phyloP scores from a whole-genome alignment of 2,329 filamentous ascomycete genomes.

The Cercospora sojina region DNA sequence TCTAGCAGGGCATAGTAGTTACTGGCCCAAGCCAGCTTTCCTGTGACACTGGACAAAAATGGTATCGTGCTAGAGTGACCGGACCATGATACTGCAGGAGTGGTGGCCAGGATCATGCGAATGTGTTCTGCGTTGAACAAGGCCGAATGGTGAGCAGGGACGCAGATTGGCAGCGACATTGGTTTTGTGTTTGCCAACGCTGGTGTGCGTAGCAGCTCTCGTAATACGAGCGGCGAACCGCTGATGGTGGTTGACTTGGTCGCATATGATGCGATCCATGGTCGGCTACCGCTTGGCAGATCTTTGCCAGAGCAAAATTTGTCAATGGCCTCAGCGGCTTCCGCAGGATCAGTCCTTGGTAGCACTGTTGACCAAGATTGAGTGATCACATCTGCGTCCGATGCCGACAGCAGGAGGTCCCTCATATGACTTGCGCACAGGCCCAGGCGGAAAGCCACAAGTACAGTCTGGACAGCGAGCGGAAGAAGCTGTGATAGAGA shows the following conservation, averaged over 20 bases:
- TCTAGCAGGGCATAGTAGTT: neutral
- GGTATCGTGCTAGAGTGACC: neutral
- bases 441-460: conserved; percentile 49
- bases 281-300: neutral
- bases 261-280: neutral
- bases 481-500: conserved; percentile 21
- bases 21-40: neutral
- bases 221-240: neutral
- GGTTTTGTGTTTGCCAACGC: neutral
- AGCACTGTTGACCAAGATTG: neutral
- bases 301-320: neutral
- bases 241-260: neutral
- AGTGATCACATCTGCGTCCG: neutral
- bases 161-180: neutral
- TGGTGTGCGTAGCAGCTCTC: neutral
- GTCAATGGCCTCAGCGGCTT: neutral
- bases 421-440: neutral
- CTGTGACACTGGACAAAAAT: neutral
- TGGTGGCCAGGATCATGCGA: neutral
- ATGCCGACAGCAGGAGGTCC: neutral
- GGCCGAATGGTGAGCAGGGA: neutral
- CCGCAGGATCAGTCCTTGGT: neutral
- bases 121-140: neutral
- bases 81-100: neutral
- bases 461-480: conserved; percentile 37